Percentiles rank a stretch among this genome's conserved stretches.
These are phyloP conservation scores for Talaromyces trachyspermus DNA, from an alignment of 495 filamentous ascomycete genomes.

Conservation along the genomic window DNA sequence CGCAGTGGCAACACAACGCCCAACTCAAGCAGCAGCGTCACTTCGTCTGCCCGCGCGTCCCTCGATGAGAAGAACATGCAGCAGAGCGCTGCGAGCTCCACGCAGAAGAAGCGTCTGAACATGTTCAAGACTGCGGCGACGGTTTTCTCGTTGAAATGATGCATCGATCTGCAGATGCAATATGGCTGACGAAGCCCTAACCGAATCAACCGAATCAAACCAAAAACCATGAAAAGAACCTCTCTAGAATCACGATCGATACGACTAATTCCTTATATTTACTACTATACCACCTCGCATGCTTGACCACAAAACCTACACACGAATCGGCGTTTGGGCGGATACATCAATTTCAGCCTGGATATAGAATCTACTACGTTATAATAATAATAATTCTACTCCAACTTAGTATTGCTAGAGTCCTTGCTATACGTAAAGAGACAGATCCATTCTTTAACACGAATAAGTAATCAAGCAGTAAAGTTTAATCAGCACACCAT, in stretches of 20 bases:
- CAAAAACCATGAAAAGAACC: neutral
- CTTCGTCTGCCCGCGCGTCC: neutral
- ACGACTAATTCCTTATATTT: neutral
- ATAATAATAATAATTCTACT: neutral
- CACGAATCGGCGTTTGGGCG: neutral
- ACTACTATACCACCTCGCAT: conserved; percentile 1
- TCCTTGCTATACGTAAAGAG: neutral
- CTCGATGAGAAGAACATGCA: neutral
- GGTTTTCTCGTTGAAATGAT: neutral
- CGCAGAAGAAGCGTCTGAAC: neutral
- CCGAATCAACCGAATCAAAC: too few species aligned
- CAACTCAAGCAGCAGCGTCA: neutral
- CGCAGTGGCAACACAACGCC: neutral
- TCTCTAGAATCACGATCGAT: neutral
- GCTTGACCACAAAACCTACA: neutral
- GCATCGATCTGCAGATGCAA: neutral
- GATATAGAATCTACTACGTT: neutral
- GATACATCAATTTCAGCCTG: too few species aligned
- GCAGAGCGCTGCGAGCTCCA: neutral
- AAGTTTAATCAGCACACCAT: neutral
- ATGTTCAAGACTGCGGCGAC: neutral
- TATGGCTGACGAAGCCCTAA: neutral
- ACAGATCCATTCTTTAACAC: too few species aligned
- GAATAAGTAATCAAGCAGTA: neutral
- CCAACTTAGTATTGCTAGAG: neutral